Evolutionary conservation across 2,329 filamentous ascomycete genomes (phyloP).

Genomic region (Colletotrichum lupini): DNA sequence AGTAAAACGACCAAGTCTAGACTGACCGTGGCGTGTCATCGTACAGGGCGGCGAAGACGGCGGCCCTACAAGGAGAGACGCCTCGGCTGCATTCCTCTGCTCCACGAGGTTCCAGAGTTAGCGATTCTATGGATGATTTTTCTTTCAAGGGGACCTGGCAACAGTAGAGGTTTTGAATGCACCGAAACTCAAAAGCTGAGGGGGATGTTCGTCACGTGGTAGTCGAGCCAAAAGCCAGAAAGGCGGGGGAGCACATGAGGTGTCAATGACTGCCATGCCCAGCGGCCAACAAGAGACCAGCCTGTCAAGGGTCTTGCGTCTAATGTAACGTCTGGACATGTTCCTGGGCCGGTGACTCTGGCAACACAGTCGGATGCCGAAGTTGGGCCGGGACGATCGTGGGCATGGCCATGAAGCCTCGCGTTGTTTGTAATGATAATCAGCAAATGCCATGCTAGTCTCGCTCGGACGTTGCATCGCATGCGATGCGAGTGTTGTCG

Average conservation of each 20-base stretch:
- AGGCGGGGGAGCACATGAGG: not conserved
- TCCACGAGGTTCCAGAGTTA: not conserved
- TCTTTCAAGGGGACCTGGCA: not conserved
- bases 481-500: not conserved
- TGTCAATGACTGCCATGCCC: not conserved
- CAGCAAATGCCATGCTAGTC: not conserved
- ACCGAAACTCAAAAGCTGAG: not conserved
- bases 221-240: not conserved
- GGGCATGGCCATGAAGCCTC: not conserved
- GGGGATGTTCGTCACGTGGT: not conserved
- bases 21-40: not conserved
- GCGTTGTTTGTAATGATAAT: not conserved
- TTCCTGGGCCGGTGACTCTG: not conserved
- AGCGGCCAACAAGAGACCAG: not conserved
- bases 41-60: not conserved
- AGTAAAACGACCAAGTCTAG: not conserved
- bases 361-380: conserved; percentile 13
- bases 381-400: not conserved
- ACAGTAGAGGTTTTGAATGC: not conserved
- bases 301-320: not conserved
- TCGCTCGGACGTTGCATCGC: conserved; percentile 12
- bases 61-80: not conserved
- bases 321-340: not conserved
- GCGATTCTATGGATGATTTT: not conserved
- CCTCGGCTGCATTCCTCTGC: not conserved